Percentiles rank a stretch among this genome's conserved stretches.
phyloP scores from a whole-genome alignment of 257 asterid genomes.

The Haberlea rhodopensis region DNA sequence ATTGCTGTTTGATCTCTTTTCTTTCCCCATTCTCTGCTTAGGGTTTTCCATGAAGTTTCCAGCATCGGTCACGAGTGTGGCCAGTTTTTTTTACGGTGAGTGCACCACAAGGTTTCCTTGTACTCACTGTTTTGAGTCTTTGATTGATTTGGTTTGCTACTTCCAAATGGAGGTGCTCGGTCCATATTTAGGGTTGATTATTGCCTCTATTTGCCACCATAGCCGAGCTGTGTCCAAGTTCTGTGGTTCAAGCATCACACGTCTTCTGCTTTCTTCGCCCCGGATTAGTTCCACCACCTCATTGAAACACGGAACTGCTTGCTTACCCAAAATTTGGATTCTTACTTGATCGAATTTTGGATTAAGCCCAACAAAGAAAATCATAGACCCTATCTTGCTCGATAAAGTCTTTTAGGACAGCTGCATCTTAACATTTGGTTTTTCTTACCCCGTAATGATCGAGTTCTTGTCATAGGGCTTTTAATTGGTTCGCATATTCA shows the following conservation, averaged over 20 bases:
- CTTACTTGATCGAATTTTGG: not conserved
- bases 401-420: not conserved
- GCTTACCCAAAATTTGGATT: not conserved
- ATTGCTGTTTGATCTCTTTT: not conserved
- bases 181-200: no score
- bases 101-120: no score
- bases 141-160: no score
- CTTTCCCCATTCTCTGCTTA: not conserved
- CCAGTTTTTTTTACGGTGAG: no score
- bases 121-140: no score
- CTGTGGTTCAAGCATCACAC: not conserved
- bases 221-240: not conserved
- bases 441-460: not conserved
- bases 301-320: no score
- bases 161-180: no score
- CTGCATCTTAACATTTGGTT: not conserved
- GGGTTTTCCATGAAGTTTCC: slow-evolving; percentile 5
- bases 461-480: no score
- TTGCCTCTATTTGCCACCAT: no score
- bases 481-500: not conserved
- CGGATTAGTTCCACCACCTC: no score
- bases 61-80: not conserved
- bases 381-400: no score
- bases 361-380: not conserved
- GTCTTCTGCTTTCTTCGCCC: no score